Evolutionary conservation across 2,329 filamentous ascomycete genomes (phyloP), one percentile per base, ranked within the genome.

Genomic region (Neofusicoccum sp.): DNA sequence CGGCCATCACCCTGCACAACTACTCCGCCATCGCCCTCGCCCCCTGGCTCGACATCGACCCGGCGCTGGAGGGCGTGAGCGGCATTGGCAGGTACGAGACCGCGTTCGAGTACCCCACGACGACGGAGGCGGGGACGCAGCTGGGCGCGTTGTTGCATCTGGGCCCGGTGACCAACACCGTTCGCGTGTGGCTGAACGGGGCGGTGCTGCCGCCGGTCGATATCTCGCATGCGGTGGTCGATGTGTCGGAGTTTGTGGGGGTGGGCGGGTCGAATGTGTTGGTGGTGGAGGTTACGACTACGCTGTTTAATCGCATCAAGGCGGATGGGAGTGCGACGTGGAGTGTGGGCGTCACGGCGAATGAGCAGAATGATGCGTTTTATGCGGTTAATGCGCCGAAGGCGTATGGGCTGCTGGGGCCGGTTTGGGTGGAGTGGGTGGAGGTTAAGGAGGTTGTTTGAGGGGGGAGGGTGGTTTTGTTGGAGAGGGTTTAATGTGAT

Each of bases 31-130:
- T 56, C 12, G 44, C 63, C 1, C 68, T 78, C 0, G 28, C 69
- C 3, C 69, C 77, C 2, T 79, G 76, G 76, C 65, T 65, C 7
- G 34, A 68, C 3, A 70, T 78, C 16, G 63, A 65, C 7, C 47
- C 66, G 0, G 65, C 63, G 1, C 64, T 77, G 0, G 56, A 59
- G 28, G 71, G 70, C 45, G 67, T 69, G 1, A 73, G 68, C 31
- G 75, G 75, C 2, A 66, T 70, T 6, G 74, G 73, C 6, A 70
- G 68, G 62, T 76, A 76, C 66, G 65, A 63, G 41, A 69, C 71
- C n/a, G 64, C 65, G 11, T 74, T 76, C 63, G 41, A 60, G 14
- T 68, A 66, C 62, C 68, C 70, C 7, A 51, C 61, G 14, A 26
- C 40, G 9, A 63, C 63, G 8, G 49, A 30, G n/a, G n/a, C 28